phyloP scores from a whole-genome alignment of 805 yeast genomes.

The Teunomyces cretensis region DNA sequence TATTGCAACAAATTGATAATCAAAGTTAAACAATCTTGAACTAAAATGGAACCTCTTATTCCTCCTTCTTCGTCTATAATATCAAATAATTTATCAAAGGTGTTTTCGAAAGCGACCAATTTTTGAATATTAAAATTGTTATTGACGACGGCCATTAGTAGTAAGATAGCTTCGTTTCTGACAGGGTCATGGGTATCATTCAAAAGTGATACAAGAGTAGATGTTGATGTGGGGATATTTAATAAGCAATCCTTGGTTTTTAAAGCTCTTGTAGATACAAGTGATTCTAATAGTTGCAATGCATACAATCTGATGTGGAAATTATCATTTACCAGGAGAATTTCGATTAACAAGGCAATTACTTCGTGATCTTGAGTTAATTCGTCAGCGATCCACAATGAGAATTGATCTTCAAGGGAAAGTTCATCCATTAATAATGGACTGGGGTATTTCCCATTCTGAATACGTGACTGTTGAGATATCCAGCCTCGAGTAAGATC shows the following conservation, averaged over 20 bases:
- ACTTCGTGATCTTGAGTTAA: conserved; percentile 56
- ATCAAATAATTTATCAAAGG: conserved; percentile 78
- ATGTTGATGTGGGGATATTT: conserved; percentile 73
- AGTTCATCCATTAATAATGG: conserved; percentile 60
- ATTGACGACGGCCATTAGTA: conserved; percentile 80
- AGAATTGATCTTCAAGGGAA: conserved; percentile 69
- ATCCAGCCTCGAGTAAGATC: conserved; percentile 70
- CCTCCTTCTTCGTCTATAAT: conserved; percentile 88
- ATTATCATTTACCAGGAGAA: conserved; percentile 53
- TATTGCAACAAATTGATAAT: conserved; percentile 71
- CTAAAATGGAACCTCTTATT: conserved; percentile 81
- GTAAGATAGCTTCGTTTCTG: conserved; percentile 80
- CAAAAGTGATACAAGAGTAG: conserved; percentile 63
- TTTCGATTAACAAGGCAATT: conserved; percentile 32
- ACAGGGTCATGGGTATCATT: conserved; percentile 67
- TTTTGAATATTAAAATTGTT: conserved; percentile 86
- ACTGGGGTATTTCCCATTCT: conserved; percentile 77
- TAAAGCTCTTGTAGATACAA: conserved; percentile 71
- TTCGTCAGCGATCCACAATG: conserved; percentile 94
- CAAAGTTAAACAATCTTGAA: conserved; percentile 82
- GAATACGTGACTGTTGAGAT: conserved; percentile 68
- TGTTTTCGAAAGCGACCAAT: conserved; percentile 90
- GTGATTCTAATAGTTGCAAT: conserved; percentile 79
- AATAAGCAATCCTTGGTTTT: conserved; percentile 74
- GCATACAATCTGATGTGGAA: conserved; percentile 81